These are phyloP conservation scores for Solanum clarkiae DNA, from an alignment of 257 asterid genomes.

Conservation along the genomic window DNA sequence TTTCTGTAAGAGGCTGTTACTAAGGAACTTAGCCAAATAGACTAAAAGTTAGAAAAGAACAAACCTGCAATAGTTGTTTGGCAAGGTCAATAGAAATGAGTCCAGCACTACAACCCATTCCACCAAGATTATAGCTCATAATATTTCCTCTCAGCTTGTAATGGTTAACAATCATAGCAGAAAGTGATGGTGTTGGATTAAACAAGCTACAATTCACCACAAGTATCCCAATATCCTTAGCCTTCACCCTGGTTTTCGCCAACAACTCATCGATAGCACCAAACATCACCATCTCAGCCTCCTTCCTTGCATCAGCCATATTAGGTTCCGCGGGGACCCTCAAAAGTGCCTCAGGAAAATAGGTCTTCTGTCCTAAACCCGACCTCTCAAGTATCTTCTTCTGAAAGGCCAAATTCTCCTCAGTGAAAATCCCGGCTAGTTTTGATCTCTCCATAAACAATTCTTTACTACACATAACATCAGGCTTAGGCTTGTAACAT, in stretches of 20 bases:
- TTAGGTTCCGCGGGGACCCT: constrained; percentile 9
- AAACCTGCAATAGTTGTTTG: constrained; percentile 34
- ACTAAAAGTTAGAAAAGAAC: neutral
- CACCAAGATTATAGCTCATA: constrained; percentile 41
- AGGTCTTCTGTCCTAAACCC: constrained; percentile 16
- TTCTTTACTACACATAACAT: constrained; percentile 6
- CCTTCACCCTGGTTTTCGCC: constrained; percentile 25
- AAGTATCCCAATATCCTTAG: constrained; percentile 35
- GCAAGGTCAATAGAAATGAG: constrained; percentile 40
- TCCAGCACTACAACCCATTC: constrained; percentile 59
- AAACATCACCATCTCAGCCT: constrained; percentile 28
- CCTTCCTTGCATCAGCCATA: constrained; percentile 23
- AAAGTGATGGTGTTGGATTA: constrained; percentile 43
- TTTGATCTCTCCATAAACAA: neutral
- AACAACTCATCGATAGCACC: constrained; percentile 38
- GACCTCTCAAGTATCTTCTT: constrained; percentile 20
- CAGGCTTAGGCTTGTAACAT: constrained; percentile 19
- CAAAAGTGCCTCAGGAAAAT: constrained; percentile 3
- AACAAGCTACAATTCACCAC: constrained; percentile 32
- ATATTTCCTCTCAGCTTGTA: constrained; percentile 43
- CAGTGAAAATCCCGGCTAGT: constrained; percentile 4
- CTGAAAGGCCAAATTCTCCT: constrained; percentile 16
- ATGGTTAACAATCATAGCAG: constrained; percentile 36
- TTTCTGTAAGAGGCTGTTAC: no score
- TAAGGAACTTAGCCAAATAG: neutral